A percentile compares a stretch with the other conserved stretches of the same genome.
Conservation (phyloP, 257 asterid species). For the Scutellaria galericulata region DNA sequence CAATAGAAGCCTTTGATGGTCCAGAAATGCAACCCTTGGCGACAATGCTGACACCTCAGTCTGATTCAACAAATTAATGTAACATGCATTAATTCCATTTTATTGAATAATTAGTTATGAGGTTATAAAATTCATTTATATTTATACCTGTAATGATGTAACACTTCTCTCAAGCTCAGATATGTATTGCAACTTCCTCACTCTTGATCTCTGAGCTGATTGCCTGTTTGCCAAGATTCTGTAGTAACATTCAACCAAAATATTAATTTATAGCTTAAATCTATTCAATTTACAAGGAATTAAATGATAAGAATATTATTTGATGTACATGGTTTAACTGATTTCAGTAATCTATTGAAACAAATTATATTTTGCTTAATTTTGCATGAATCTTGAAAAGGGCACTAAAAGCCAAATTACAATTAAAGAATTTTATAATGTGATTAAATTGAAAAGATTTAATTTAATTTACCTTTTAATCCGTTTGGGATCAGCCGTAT, state of each 20-base stretch:
- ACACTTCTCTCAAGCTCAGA: slow-evolving; percentile 97
- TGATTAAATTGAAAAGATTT: too few relatives aligned
- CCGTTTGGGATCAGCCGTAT: slow-evolving; percentile 72
- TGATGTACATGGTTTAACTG: too few relatives aligned
- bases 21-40: slow-evolving; percentile 87
- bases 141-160: slow-evolving; percentile 72
- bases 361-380: too few relatives aligned
- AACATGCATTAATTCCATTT: background rate
- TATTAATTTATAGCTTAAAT: too few relatives aligned
- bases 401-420: too few relatives aligned
- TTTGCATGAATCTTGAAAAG: too few relatives aligned
- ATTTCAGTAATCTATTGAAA: too few relatives aligned
- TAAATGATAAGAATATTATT: too few relatives aligned
- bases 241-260: background rate
- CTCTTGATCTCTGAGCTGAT: slow-evolving; percentile 97
- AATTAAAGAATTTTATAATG: too few relatives aligned
- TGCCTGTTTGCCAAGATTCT: slow-evolving; percentile 93
- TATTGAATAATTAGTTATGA: too few relatives aligned
- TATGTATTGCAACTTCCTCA: slow-evolving; percentile 85
- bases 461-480: slow-evolving; percentile 64
- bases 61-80: slow-evolving; percentile 35
- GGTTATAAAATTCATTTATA: too few relatives aligned
- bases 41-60: slow-evolving; percentile 92
- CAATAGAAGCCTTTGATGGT: slow-evolving; percentile 83
- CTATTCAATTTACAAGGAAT: too few relatives aligned